These are phyloP conservation scores for Tricholoma saponaceum DNA, from an alignment of 768 basidiomycete genomes.

Conservation along the genomic window DNA sequence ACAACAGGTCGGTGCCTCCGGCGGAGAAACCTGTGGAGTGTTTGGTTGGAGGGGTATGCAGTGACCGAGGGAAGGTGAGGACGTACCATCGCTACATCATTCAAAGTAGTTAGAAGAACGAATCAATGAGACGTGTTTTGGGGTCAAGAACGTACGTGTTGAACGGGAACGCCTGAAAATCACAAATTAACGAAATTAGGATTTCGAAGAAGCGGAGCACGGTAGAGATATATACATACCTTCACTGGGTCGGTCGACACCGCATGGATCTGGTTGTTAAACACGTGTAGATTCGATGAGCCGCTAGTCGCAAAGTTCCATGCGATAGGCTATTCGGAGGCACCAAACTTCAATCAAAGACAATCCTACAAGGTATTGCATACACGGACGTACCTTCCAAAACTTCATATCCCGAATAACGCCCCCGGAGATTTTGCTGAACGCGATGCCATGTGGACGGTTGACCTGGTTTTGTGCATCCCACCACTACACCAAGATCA, in stretches of 20 bases:
- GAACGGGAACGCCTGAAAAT: constrained; percentile 50
- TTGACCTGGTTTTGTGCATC: constrained; percentile 47
- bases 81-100: constrained; percentile 33
- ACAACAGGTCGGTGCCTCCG: constrained; percentile 51
- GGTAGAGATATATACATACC: constrained; percentile 14
- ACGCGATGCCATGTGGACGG: constrained; percentile 51
- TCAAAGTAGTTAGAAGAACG: neutral
- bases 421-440: constrained; percentile 48
- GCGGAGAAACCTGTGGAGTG: constrained; percentile 43
- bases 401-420: constrained; percentile 56
- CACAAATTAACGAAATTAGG: neutral
- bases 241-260: constrained; percentile 36
- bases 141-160: constrained; percentile 43
- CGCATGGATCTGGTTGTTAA: constrained; percentile 52
- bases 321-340: constrained; percentile 41
- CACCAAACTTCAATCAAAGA: neutral
- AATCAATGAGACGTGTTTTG: neutral
- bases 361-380: neutral
- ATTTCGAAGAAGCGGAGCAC: neutral
- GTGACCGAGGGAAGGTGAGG: neutral
- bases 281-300: constrained; percentile 45
- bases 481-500: constrained; percentile 46
- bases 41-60: neutral
- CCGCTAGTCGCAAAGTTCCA: constrained; percentile 57
- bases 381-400: constrained; percentile 37